Conservation (phyloP, 768 basidiomycete species). For the Termitomyces sp. region DNA sequence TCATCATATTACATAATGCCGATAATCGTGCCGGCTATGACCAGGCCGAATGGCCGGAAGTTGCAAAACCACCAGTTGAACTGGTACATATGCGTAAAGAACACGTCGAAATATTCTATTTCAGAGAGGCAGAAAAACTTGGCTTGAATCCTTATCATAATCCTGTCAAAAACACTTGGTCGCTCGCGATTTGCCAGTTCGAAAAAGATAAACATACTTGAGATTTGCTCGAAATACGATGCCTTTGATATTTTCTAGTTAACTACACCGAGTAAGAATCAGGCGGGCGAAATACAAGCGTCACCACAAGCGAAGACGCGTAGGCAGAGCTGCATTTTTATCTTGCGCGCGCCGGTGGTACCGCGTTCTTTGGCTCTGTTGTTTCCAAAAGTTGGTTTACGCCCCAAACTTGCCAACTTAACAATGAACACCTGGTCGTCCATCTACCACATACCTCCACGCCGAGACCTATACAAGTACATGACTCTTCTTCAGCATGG, state of each 20-base stretch:
- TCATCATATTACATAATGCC: too few species aligned
- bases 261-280: too few species aligned
- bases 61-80: too few species aligned
- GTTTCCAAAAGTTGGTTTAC: not conserved
- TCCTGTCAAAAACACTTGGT: not conserved
- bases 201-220: not conserved
- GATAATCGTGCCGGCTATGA: too few species aligned
- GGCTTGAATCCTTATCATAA: not conserved
- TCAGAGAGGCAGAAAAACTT: not conserved
- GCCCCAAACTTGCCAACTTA: not conserved
- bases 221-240: not conserved
- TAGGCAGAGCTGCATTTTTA: too few species aligned
- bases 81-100: too few species aligned
- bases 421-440: constrained; percentile 16
- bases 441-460: constrained; percentile 18
- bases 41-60: too few species aligned
- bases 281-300: too few species aligned
- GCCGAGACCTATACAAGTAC: constrained; percentile 1
- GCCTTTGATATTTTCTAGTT: too few species aligned
- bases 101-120: too few species aligned
- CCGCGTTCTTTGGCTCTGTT: constrained; percentile 10
- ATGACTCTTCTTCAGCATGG: constrained; percentile 13
- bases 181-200: not conserved
- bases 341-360: too few species aligned
- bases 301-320: too few species aligned